Percentiles rank a stretch among this genome's conserved stretches.
phyloP scores from a whole-genome alignment of 2,329 filamentous ascomycete species.

The Cladobotryum protrusum region DNA sequence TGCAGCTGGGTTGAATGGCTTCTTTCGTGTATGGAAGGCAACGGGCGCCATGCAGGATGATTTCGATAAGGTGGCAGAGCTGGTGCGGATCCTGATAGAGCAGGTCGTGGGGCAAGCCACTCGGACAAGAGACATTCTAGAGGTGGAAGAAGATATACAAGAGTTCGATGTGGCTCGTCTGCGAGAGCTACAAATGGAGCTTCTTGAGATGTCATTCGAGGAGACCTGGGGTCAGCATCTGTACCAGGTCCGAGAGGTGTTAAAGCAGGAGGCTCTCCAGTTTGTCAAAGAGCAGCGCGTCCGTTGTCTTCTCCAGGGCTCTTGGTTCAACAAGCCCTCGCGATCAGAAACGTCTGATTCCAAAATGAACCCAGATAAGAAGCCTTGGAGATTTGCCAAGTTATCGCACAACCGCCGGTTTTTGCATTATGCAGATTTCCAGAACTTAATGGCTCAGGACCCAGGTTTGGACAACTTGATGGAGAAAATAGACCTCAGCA shows the following conservation, averaged over 20 bases:
- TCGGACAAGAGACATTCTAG: conserved; percentile 75
- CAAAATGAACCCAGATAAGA: conserved; percentile 40
- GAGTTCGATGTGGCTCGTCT: conserved; percentile 76
- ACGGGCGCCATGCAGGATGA: conserved; percentile 80
- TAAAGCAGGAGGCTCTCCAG: conserved; percentile 84
- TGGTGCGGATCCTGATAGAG: conserved; percentile 84
- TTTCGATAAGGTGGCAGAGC: conserved; percentile 87
- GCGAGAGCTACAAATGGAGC: conserved; percentile 85
- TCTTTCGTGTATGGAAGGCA: conserved; percentile 87
- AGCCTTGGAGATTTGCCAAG: conserved; percentile 74
- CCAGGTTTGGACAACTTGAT: conserved; percentile 67
- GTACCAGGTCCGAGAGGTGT: conserved; percentile 80
- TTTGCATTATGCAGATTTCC: conserved; percentile 85
- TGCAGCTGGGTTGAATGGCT: conserved; percentile 75
- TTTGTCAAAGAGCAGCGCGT: conserved; percentile 98
- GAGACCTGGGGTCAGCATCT: conserved; percentile 91
- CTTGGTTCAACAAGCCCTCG: conserved; percentile 67
- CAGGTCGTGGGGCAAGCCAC: conserved; percentile 78
- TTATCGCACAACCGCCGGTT: conserved; percentile 87
- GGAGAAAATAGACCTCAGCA: conserved; percentile 80
- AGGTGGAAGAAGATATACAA: conserved; percentile 82
- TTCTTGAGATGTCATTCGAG: conserved; percentile 86
- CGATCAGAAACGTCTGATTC: conserved; percentile 20
- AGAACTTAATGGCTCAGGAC: conserved; percentile 54
- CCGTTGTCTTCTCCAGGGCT: conserved; percentile 77